phyloP scores from a whole-genome alignment of 2,329 filamentous ascomycete genomes.

The Fusarium hostae region DNA sequence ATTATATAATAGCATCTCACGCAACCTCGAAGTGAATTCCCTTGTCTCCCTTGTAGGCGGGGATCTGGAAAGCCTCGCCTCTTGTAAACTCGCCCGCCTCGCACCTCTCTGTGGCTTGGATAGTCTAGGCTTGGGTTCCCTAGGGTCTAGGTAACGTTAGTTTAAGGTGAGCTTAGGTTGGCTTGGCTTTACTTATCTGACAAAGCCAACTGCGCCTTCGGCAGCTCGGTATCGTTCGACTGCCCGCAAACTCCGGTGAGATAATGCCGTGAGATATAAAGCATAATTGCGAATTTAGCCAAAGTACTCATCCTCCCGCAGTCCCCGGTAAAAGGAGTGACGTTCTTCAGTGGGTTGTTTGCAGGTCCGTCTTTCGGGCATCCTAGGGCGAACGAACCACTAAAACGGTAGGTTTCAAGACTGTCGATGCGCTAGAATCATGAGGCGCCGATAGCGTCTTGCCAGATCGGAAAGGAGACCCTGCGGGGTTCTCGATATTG shows the following conservation, averaged over 20 bases:
- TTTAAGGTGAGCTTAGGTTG: slow-evolving; percentile 11
- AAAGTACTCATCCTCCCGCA: background rate
- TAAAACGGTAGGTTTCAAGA: slow-evolving; percentile 19
- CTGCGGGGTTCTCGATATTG: slow-evolving; percentile 1
- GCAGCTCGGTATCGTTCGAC: slow-evolving; percentile 19
- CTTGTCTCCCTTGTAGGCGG: background rate
- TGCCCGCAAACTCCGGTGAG: slow-evolving; percentile 24
- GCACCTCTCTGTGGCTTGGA: slow-evolving; percentile 34
- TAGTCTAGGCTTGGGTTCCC: slow-evolving; percentile 1
- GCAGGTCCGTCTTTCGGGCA: background rate
- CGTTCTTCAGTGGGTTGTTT: background rate
- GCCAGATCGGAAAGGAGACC: slow-evolving; percentile 16
- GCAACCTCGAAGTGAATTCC: background rate
- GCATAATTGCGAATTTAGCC: background rate
- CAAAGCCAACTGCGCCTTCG: slow-evolving; percentile 23
- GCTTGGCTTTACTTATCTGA: slow-evolving; percentile 15
- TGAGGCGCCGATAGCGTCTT: slow-evolving; percentile 30
- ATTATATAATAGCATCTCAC: background rate
- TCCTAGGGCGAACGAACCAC: slow-evolving; percentile 16
- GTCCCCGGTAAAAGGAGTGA: background rate
- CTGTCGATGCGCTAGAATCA: slow-evolving; percentile 33
- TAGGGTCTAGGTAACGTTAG: slow-evolving; percentile 21
- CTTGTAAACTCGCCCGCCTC: slow-evolving; percentile 26
- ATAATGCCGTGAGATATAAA: background rate
- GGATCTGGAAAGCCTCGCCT: slow-evolving; percentile 13